Conservation (phyloP, 2,329 filamentous ascomycete genomes). For the Dothiorella sarmentorum region DNA sequence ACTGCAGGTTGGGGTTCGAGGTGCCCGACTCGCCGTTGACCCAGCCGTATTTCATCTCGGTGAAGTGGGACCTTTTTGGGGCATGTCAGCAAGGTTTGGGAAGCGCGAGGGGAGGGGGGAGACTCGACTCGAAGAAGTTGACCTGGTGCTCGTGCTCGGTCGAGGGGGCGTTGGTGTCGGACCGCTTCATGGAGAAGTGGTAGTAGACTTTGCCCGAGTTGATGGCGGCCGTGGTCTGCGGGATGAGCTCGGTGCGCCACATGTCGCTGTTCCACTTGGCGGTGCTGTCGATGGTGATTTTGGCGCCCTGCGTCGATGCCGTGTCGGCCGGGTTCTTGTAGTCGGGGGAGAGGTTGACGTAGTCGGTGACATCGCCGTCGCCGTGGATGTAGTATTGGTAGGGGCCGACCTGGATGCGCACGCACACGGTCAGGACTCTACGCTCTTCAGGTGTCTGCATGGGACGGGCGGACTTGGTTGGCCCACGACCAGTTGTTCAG, state of each 20-base stretch:
- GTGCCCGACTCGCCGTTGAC: conserved; percentile 49
- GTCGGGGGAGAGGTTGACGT: conserved; percentile 58
- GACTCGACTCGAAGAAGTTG: conserved; percentile 60
- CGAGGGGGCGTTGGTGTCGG: conserved; percentile 57
- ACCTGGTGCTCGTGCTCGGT: conserved; percentile 65
- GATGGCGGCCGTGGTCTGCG: conserved; percentile 64
- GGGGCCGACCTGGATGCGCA: conserved; percentile 63
- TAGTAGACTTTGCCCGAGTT: conserved; percentile 66
- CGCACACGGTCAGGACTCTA: no score
- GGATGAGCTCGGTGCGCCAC: conserved; percentile 71
- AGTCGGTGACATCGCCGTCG: conserved; percentile 51
- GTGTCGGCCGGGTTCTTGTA: conserved; percentile 66
- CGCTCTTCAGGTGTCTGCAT: no score
- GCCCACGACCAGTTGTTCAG: conserved; percentile 48
- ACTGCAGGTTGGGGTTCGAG: conserved; percentile 56
- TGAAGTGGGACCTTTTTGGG: no score
- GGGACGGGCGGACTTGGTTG: conserved; percentile 29
- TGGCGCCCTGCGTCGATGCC: conserved; percentile 60
- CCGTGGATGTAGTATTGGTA: conserved; percentile 80
- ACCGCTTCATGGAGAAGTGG: conserved; percentile 66
- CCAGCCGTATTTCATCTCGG: conserved; percentile 69
- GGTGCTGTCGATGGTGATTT: conserved; percentile 62
- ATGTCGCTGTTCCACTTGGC: conserved; percentile 70
- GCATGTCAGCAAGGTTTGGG: no score
- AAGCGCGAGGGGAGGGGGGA: no score